phyloP scores from a whole-genome alignment of 2,329 filamentous ascomycete species.

The Colletotrichum costaricense region DNA sequence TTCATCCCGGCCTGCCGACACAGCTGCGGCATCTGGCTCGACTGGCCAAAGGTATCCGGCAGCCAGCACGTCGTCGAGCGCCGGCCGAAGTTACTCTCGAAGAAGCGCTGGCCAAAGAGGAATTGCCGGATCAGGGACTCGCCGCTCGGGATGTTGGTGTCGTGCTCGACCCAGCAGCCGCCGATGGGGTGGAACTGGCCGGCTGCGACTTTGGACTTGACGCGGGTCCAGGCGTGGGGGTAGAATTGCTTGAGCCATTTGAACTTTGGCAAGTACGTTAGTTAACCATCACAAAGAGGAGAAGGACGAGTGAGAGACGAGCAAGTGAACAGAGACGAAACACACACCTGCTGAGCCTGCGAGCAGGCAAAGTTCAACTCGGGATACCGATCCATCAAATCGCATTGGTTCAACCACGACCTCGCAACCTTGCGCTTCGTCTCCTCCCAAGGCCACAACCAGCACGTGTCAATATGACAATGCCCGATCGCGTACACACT shows the following conservation, averaged over 20 bases:
- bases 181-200: slow-evolving; percentile 75
- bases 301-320: background rate
- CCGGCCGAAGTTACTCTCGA: slow-evolving; percentile 73
- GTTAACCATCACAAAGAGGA: background rate
- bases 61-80: slow-evolving; percentile 76
- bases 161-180: slow-evolving; percentile 78
- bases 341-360: slow-evolving; percentile 63
- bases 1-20: slow-evolving; percentile 75
- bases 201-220: slow-evolving; percentile 74
- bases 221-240: slow-evolving; percentile 72
- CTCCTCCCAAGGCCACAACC: slow-evolving; percentile 78
- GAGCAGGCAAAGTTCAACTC: slow-evolving; percentile 74
- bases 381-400: slow-evolving; percentile 75
- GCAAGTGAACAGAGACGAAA: slow-evolving; percentile 38
- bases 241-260: slow-evolving; percentile 77
- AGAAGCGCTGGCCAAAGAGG: slow-evolving; percentile 75
- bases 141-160: slow-evolving; percentile 76
- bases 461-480: slow-evolving; percentile 78
- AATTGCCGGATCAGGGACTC: slow-evolving; percentile 76
- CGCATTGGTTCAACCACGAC: slow-evolving; percentile 78
- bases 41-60: slow-evolving; percentile 77
- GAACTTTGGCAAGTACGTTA: slow-evolving; percentile 34
- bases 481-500: slow-evolving; percentile 73
- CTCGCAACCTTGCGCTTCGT: slow-evolving; percentile 76
- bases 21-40: slow-evolving; percentile 73